Conservation (phyloP, 225 moss, liverwort and hornwort species). For the Rhytidiadelphus loreus region DNA sequence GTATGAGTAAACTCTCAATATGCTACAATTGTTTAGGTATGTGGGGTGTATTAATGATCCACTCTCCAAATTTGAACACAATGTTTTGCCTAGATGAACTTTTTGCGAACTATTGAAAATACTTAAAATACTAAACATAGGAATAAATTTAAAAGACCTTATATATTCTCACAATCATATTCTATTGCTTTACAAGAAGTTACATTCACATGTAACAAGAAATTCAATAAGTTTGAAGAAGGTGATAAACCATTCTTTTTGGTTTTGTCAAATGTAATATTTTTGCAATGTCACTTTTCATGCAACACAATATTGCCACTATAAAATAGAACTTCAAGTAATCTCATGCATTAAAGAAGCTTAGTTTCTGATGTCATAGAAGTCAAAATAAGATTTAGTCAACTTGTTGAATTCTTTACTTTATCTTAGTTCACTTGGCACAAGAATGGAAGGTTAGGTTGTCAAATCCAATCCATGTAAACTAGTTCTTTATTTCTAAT, state of each 20-base stretch:
- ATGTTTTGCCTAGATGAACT: background rate
- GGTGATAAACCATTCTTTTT: background rate
- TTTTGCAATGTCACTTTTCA: background rate
- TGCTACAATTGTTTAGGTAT: background rate
- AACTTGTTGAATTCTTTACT: background rate
- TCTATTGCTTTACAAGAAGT: background rate
- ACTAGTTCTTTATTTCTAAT: background rate
- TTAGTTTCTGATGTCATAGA: background rate
- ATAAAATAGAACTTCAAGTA: background rate
- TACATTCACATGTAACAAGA: rapidly evolving
- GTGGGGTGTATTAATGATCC: no score
- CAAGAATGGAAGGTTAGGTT: background rate
- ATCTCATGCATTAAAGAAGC: background rate
- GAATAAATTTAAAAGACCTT: background rate
- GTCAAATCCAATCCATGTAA: background rate
- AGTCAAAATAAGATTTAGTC: background rate
- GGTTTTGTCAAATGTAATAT: no score
- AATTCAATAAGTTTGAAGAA: background rate
- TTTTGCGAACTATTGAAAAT: background rate
- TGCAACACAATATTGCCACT: background rate
- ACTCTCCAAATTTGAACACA: background rate
- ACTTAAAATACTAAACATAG: rapidly evolving
- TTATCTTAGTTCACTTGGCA: background rate
- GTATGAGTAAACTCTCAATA: background rate
- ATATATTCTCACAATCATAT: background rate